Percentiles rank a stretch among this genome's conserved stretches.
These are phyloP conservation scores for Achlya hypogyna DNA, from an alignment of 352 stramenopile genomes.

Conservation along the genomic window DNA sequence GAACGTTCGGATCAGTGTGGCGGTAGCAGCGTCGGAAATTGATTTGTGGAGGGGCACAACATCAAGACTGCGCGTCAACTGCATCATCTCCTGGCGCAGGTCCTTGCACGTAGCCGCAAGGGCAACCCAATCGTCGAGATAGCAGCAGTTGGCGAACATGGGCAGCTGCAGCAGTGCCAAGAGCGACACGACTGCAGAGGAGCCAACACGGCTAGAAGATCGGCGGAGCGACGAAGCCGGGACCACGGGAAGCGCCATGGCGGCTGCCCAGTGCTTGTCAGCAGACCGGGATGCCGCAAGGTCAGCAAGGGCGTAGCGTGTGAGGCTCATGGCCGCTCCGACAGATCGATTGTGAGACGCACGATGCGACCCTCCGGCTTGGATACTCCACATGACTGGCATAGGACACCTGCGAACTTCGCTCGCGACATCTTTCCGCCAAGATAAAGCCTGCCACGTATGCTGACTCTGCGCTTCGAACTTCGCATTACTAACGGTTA, in stretches of 20 bases:
- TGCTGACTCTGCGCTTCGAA: neutral
- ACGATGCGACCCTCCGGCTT: neutral
- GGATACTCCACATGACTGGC: slow-evolving; percentile 2
- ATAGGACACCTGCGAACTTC: slow-evolving; percentile 6
- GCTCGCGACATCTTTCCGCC: neutral
- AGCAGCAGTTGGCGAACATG: neutral
- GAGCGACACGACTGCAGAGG: neutral
- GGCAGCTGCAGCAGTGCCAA: slow-evolving; percentile 2
- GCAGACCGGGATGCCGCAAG: neutral
- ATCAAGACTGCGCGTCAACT: neutral
- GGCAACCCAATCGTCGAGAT: slow-evolving; percentile 9
- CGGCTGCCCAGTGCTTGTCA: neutral
- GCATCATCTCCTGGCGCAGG: neutral
- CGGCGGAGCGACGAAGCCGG: neutral
- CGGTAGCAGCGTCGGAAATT: neutral
- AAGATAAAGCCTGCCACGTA: neutral
- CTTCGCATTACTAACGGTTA: neutral
- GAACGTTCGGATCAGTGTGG: neutral
- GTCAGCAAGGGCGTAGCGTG: neutral
- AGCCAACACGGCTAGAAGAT: neutral
- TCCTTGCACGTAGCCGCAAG: neutral
- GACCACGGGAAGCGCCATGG: neutral
- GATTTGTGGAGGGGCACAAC: neutral
- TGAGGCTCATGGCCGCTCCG: neutral
- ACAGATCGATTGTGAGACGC: neutral